Evolutionary conservation across 495 filamentous ascomycete genomes (phyloP), one percentile per base, ranked within the genome.

Genomic region (Penicillium cinerascens): DNA sequence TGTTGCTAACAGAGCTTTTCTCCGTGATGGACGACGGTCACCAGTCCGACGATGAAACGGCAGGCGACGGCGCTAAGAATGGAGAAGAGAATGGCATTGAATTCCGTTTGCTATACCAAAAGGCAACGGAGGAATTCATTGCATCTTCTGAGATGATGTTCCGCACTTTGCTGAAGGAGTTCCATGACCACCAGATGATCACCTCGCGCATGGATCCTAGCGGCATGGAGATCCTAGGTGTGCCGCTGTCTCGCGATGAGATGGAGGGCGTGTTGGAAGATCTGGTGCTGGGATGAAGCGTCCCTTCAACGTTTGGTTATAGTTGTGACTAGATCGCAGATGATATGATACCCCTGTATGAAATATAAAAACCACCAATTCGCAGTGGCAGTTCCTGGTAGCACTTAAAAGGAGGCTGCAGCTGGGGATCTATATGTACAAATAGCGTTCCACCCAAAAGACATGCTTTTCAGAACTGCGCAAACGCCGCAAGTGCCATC

Each of bases 101-200:
- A 70, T 97, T 96, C 68, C 78, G 88, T 15, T 80, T 87, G 56
- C 73, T 97, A 49, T 98, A 97, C 71, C 91, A 93, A 63, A 96
- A 95, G 68, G 92, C 92, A 16, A 86, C 91, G 20, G 92, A 96
- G 70, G 91, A 97, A 65, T 96, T 98, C 68, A 91, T 97, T 37
- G 96, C 92, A 56, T 92, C 89, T 58, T 95, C 86, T 52, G 93
- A 98, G 77, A 91, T 96, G 83, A 89, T 86, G 60, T 98, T 97
- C 70, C 78, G 93, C 55, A 92, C 89, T 25, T 55, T 98, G 68
- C 66, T 98, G 61, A 97, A 97, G 72, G 93, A 98, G 81, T 95
- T 98, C 68, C 88, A 95, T 64, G 93, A 98, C 59, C 93, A 98
- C 71, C 89, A 96, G 60, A 97, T 97, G 86, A 83, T 98, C 52